Percentiles rank a stretch among this genome's conserved stretches.
Evolutionary conservation across 2,329 filamentous ascomycete species (phyloP).

Genomic region (Didymella keratinophila): DNA sequence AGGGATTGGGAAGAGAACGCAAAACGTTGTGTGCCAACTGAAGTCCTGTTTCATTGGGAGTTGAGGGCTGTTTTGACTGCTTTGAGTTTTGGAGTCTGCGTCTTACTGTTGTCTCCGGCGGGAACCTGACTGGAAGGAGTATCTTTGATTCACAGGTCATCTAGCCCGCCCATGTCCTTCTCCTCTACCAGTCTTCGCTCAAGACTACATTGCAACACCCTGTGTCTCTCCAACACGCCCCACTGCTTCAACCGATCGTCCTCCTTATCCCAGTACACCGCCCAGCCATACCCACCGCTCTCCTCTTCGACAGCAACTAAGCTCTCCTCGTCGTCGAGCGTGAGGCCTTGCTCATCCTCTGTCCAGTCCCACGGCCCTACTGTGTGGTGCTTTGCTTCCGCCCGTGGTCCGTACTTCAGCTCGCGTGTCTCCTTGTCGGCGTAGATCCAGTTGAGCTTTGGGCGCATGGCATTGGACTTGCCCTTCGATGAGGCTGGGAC

Average conservation of each 20-base stretch:
- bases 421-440: slow-evolving; percentile 67
- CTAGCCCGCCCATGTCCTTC: slow-evolving; percentile 26
- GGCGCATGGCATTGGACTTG: slow-evolving; percentile 37
- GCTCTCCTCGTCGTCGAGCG: slow-evolving; percentile 62
- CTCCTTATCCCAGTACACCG: slow-evolving; percentile 60
- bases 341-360: slow-evolving; percentile 63
- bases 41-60: background rate
- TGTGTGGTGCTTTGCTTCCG: slow-evolving; percentile 73
- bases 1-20: background rate
- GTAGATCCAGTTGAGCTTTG: slow-evolving; percentile 72
- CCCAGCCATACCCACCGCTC: slow-evolving; percentile 58
- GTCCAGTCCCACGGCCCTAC: slow-evolving; percentile 87
- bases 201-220: slow-evolving; percentile 55
- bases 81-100: background rate
- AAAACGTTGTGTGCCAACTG: too few species aligned
- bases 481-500: slow-evolving; percentile 51
- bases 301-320: slow-evolving; percentile 65
- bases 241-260: slow-evolving; percentile 55
- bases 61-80: background rate
- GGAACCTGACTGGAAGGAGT: background rate
- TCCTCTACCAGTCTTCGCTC: slow-evolving; percentile 50
- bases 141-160: slow-evolving; percentile 9
- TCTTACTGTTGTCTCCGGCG: background rate
- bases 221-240: slow-evolving; percentile 51
- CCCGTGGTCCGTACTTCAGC: slow-evolving; percentile 71